Evolutionary conservation across 192 early-diverging fungal species (phyloP), one percentile per base, ranked within the genome.

Genomic region (Chytriomyces sp.): DNA sequence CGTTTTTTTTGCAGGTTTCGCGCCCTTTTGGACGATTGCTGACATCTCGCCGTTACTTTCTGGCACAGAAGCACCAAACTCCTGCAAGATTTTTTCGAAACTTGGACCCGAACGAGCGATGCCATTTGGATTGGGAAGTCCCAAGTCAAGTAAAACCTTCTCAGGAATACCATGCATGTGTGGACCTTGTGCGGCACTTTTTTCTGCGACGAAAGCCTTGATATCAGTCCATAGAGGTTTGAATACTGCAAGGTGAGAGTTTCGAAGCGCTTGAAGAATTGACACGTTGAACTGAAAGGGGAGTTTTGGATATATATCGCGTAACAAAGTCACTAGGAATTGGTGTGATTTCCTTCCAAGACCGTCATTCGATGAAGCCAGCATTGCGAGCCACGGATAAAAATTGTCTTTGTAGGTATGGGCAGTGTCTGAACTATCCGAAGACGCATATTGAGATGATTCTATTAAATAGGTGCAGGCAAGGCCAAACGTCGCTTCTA

Each of bases 401-500:
- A 45, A 67, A 47, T n/a, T 45, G 11, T 67, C 66, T 47, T 67
- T 67, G 35, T 35, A 35, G 35, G 35, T 35, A 35, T 35, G 35
- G 3, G 35, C 35, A 7, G 66, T 45, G 7, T 8, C 28, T 20
- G 11, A 16, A 8, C 6, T 9, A 16, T 6, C 28, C 16, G 44
- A 16, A 67, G 11, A 4, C 28, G 53, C 20, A 13, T n/a, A 57
- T 13, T 57, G 13, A 57, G 7, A 46, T 67, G 35, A 45, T 16
- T 67, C 66, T 9, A 67, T 45, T 8, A 47, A 3, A 67, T 45
- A 67, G 24, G 44, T n/a, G 16, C 11, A 10, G 10, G 35, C 23
- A 16, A 67, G 66, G 24, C 66, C 66, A 67, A 67, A 67, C 11
- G 46, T n/a, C 11, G 66, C 46, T 11, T 8, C 23, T 18, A 43